Conservation (phyloP, 1,284 basidiomycete species). For the Naganishia cerealis region DNA sequence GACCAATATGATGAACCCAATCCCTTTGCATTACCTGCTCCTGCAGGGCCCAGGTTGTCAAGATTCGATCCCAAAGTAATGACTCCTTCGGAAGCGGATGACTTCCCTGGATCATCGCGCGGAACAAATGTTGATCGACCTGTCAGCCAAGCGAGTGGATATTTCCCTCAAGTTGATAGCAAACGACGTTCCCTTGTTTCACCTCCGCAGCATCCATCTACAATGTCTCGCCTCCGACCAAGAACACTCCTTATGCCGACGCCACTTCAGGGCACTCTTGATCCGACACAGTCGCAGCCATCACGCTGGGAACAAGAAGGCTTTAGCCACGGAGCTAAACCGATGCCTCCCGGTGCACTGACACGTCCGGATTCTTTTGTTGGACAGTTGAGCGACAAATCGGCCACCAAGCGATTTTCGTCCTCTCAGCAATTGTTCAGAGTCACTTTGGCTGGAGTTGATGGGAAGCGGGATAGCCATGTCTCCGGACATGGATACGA, state of each 20-base stretch:
- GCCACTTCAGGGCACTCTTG: constrained; percentile 36
- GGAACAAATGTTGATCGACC: neutral
- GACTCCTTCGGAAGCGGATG: neutral
- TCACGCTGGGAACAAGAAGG: constrained; percentile 35
- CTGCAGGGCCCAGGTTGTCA: constrained; percentile 42
- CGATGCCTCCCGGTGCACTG: constrained; percentile 47
- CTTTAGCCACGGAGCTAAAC: constrained; percentile 48
- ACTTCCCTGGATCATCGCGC: neutral
- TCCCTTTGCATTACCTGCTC: constrained; percentile 50
- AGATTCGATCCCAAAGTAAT: constrained; percentile 48
- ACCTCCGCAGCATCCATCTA: neutral
- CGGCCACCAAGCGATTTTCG: neutral
- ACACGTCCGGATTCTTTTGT: constrained; percentile 37
- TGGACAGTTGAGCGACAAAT: constrained; percentile 36
- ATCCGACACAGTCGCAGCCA: constrained; percentile 12
- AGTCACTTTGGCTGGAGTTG: constrained; percentile 42
- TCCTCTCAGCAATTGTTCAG: constrained; percentile 48
- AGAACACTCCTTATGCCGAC: constrained; percentile 51
- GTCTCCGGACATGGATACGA: constrained; percentile 31
- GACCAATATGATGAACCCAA: constrained; percentile 36
- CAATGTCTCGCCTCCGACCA: constrained; percentile 43
- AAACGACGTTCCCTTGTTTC: neutral
- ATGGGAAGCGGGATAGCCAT: constrained; percentile 40
- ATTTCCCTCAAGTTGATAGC: constrained; percentile 1
- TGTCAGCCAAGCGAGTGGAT: constrained; percentile 9